These are phyloP conservation scores for Stagonosporopsis rhizophila DNA, from an alignment of 2,329 filamentous ascomycete genomes.

Conservation along the genomic window DNA sequence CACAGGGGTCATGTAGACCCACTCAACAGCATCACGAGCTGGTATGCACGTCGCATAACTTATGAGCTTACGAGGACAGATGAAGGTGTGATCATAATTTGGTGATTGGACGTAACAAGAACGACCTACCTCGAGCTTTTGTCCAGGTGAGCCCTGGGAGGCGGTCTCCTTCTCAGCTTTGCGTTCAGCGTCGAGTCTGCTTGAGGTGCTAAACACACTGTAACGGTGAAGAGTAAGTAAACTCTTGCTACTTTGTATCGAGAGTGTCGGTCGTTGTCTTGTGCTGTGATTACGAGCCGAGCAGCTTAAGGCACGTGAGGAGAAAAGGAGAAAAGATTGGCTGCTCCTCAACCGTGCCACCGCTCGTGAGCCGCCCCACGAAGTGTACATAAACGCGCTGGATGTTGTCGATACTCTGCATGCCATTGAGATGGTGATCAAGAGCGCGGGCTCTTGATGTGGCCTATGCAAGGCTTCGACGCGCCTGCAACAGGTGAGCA, in stretches of 20 bases:
- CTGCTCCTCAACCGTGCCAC: slow-evolving; percentile 20
- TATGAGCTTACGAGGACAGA: background rate
- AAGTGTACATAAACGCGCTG: slow-evolving; percentile 12
- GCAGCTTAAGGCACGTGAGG: slow-evolving; percentile 44
- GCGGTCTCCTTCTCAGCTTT: slow-evolving; percentile 19
- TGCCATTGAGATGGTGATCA: slow-evolving; percentile 27
- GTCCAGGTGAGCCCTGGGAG: slow-evolving; percentile 3
- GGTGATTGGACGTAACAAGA: background rate
- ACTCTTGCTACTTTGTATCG: slow-evolving; percentile 7
- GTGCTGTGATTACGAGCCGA: slow-evolving; percentile 23
- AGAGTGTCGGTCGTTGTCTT: slow-evolving; percentile 3
- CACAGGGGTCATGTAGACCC: background rate
- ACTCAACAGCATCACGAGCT: background rate
- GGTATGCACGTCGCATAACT: background rate
- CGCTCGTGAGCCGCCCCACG: slow-evolving; percentile 15
- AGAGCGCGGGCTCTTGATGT: slow-evolving; percentile 18
- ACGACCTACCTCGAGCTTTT: slow-evolving; percentile 26
- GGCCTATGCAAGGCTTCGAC: slow-evolving; percentile 11
- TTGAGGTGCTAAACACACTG: slow-evolving; percentile 32
- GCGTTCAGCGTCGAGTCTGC: slow-evolving; percentile 12
- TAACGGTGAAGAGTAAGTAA: slow-evolving; percentile 4
- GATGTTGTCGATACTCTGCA: slow-evolving; percentile 23
- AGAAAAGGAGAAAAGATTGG: slow-evolving; percentile 26
- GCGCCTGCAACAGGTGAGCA: slow-evolving; percentile 1
- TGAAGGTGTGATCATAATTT: background rate